phyloP scores from a whole-genome alignment of 257 asterid species.

The Nicotiana otophora region DNA sequence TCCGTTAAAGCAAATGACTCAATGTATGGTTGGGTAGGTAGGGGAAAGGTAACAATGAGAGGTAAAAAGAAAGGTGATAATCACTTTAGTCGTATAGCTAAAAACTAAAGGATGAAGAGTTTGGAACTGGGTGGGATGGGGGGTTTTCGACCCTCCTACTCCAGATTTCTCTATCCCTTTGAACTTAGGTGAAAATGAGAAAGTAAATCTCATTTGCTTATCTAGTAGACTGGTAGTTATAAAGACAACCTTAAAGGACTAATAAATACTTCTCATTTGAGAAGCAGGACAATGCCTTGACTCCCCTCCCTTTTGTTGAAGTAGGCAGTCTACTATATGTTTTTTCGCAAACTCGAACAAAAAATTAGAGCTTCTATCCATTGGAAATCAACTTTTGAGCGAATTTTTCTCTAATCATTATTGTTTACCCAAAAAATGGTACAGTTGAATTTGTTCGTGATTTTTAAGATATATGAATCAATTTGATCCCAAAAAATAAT shows the following conservation, averaged over 20 bases:
- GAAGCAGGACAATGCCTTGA: background rate
- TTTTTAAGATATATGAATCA: too few relatives aligned
- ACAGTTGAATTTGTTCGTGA: too few relatives aligned
- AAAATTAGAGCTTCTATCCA: background rate
- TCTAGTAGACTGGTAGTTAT: background rate
- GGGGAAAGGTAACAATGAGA: background rate
- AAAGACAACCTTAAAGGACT: background rate
- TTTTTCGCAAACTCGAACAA: background rate
- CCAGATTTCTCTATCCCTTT: background rate
- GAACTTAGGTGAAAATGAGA: background rate
- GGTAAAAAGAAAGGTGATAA: background rate
- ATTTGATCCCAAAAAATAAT: too few relatives aligned
- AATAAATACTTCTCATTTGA: background rate
- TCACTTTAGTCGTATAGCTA: background rate
- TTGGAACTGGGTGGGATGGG: background rate
- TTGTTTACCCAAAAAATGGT: too few relatives aligned
- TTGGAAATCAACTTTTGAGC: background rate
- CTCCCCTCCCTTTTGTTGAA: background rate
- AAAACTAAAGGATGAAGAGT: background rate
- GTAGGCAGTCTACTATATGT: background rate
- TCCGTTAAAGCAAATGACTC: background rate
- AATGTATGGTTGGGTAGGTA: background rate
- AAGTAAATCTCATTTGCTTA: background rate
- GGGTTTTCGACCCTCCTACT: background rate
- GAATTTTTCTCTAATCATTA: too few relatives aligned